phyloP scores from a whole-genome alignment of 2,329 filamentous ascomycete species.

The Phialocephala sp. region DNA sequence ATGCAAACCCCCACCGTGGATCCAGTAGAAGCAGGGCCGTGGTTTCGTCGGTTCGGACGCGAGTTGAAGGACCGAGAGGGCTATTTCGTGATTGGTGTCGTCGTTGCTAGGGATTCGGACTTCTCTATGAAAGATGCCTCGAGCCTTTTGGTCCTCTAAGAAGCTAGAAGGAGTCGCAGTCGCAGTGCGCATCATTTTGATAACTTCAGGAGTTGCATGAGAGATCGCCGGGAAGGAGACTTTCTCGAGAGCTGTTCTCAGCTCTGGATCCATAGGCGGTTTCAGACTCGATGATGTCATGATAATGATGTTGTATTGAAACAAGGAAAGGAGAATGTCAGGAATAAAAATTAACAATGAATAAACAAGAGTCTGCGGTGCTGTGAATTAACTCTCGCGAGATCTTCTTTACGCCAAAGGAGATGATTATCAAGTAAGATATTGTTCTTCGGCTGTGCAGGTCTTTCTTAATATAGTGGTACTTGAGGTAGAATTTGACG shows the following conservation, averaged over 20 bases:
- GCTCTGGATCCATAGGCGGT: slow-evolving; percentile 14
- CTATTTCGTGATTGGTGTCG: slow-evolving; percentile 7
- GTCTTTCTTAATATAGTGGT: too few species aligned
- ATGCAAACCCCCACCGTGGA: slow-evolving; percentile 8
- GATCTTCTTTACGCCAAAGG: too few species aligned
- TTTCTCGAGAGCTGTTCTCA: slow-evolving; percentile 6
- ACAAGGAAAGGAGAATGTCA: neutral
- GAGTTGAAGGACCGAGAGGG: slow-evolving; percentile 9
- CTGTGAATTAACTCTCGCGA: neutral
- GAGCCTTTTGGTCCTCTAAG: slow-evolving; percentile 10
- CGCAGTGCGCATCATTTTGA: slow-evolving; percentile 10
- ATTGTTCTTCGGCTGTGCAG: too few species aligned
- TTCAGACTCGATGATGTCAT: neutral
- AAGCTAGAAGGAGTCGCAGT: slow-evolving; percentile 16
- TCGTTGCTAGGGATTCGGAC: neutral
- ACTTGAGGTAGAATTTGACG: too few species aligned
- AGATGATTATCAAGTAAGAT: too few species aligned
- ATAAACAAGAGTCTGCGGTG: neutral
- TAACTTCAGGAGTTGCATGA: neutral
- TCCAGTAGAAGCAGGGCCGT: slow-evolving; percentile 11
- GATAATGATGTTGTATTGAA: neutral
- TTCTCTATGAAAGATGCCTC: slow-evolving; percentile 13
- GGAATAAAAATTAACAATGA: neutral
- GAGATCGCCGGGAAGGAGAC: slow-evolving; percentile 12
- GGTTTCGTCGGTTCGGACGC: neutral